A percentile compares a stretch with the other conserved stretches of the same genome.
These are phyloP conservation scores for Cytospora schulzeri DNA, from an alignment of 2,329 filamentous ascomycete species.

Conservation along the genomic window DNA sequence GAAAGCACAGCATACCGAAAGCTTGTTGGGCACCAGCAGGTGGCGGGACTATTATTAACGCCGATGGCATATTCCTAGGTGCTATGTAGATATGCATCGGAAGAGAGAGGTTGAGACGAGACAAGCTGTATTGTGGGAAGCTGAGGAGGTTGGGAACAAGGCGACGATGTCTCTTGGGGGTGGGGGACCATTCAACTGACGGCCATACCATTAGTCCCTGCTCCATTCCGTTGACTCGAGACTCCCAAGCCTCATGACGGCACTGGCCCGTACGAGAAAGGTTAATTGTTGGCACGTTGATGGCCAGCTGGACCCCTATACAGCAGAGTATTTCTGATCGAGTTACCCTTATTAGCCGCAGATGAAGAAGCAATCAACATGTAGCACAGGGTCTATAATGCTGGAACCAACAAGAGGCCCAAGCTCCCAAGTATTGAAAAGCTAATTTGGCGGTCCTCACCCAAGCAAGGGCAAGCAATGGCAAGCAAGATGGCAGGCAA, in stretches of 20 bases:
- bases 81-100: neutral
- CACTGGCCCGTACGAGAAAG: neutral
- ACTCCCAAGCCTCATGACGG: neutral
- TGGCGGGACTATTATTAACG: neutral
- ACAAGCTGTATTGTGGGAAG: constrained; percentile 9
- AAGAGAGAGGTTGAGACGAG: constrained; percentile 15
- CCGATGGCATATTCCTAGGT: neutral
- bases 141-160: neutral
- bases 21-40: neutral
- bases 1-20: neutral
- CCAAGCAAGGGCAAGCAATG: constrained; percentile 6
- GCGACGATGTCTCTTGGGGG: neutral
- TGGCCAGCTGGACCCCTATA: neutral
- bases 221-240: neutral
- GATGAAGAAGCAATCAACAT: constrained; percentile 9
- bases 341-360: constrained; percentile 10
- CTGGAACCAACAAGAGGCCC: constrained; percentile 16
- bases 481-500: neutral
- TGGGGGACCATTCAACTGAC: neutral
- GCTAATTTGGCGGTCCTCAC: constrained; percentile 8
- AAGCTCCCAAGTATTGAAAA: constrained; percentile 15
- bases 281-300: constrained; percentile 6
- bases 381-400: neutral
- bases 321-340: neutral
- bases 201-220: neutral